Conservation (phyloP, 306 rosid genomes). For the Quercus gilva region DNA sequence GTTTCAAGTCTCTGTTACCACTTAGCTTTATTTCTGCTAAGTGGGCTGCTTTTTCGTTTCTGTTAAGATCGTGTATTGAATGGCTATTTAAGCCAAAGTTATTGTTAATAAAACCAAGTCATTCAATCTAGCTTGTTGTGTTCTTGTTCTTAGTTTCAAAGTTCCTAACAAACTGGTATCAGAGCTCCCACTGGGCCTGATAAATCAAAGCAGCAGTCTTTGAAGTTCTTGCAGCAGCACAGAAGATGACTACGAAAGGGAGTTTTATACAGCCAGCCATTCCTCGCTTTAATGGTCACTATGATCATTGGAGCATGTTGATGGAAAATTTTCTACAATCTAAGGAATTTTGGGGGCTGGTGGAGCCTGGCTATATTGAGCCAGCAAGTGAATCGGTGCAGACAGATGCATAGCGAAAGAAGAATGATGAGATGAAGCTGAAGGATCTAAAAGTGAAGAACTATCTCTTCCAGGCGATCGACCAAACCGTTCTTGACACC, state of each 20-base stretch:
- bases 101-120: constrained; percentile 10
- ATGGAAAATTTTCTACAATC: constrained; percentile 11
- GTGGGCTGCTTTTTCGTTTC: background rate
- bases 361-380: constrained; percentile 8
- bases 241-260: constrained; percentile 2
- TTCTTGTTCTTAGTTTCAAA: constrained; percentile 11
- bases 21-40: background rate
- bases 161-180: background rate
- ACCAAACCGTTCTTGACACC: background rate
- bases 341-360: constrained; percentile 10
- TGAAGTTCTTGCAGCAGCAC: constrained; percentile 13
- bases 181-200: background rate
- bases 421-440: background rate
- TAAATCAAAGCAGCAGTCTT: constrained; percentile 3
- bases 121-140: constrained; percentile 10
- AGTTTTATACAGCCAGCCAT: constrained; percentile 6
- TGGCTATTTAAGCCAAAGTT: too few species aligned
- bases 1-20: background rate
- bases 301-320: constrained; percentile 17
- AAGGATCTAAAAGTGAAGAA: constrained; percentile 2
- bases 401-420: background rate
- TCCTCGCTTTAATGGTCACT: constrained; percentile 14
- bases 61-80: constrained; percentile 9
- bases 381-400: constrained; percentile 1
- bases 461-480: background rate